These are phyloP conservation scores for Cucurbita pepo DNA, from an alignment of 306 rosid genomes.

Conservation along the genomic window DNA sequence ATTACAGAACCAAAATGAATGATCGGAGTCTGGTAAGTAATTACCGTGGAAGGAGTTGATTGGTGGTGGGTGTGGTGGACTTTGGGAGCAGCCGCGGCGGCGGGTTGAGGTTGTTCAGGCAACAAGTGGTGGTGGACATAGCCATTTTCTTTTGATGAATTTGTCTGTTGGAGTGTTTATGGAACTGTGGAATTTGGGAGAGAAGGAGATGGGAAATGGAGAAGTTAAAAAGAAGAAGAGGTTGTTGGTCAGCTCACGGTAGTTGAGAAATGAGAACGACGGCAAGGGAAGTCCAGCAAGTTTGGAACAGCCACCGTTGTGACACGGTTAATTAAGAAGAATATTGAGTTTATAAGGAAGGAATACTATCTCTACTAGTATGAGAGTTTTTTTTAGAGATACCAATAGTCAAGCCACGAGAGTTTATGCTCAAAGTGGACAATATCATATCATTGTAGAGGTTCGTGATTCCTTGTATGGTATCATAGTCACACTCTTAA, in stretches of 20 bases:
- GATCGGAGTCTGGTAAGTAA: too few relatives aligned
- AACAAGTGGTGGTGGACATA: not conserved
- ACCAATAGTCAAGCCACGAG: too few relatives aligned
- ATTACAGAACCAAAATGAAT: too few relatives aligned
- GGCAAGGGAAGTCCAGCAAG: not conserved
- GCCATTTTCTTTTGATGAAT: not conserved
- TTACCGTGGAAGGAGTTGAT: not conserved
- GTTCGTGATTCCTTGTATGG: too few relatives aligned
- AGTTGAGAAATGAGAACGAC: constrained; percentile 4
- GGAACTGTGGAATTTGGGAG: not conserved
- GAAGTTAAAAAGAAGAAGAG: not conserved
- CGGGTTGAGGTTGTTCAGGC: not conserved
- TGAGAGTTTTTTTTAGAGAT: too few relatives aligned
- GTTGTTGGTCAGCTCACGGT: not conserved
- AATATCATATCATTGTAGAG: too few relatives aligned
- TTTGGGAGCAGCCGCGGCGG: not conserved
- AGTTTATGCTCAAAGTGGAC: too few relatives aligned
- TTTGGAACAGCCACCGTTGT: not conserved
- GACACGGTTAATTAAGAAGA: too few relatives aligned
- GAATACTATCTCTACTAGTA: too few relatives aligned
- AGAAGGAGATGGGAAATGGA: not conserved
- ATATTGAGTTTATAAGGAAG: too few relatives aligned
- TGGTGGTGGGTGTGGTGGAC: not conserved
- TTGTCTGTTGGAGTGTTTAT: not conserved
- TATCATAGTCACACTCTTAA: too few relatives aligned